Base-by-base conservation (phyloP, 2,329 filamentous ascomycete genomes). In the Macroventuria anomochaeta region DNA sequence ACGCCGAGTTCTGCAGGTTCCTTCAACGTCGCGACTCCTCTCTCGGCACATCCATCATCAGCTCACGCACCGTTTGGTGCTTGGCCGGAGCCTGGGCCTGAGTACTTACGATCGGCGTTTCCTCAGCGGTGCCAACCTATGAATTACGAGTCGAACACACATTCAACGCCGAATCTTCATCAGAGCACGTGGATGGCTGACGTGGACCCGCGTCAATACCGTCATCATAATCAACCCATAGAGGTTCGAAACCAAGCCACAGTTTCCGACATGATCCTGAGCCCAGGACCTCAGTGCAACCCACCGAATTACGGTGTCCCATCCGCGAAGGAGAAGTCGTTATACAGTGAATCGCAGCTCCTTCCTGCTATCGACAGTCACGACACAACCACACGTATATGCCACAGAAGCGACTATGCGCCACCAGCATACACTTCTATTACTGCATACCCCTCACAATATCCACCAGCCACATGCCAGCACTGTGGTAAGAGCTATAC, bases 361-460 rank as follows among this genome's bases (percentile, higher is more conserved):
- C n/a, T n/a, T n/a, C n/a, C n/a, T n/a, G n/a, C n/a, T n/a, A n/a
- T n/a, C n/a, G n/a, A n/a, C n/a, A n/a, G n/a, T n/a, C n/a, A n/a
- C n/a, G n/a, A 25, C 8, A 25, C 23, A 25, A 25, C 23, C 20
- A 7, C 31, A 15, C 25, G n/a, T n/a, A n/a, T n/a, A n/a, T n/a
- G 26, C 6, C 18, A 23, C 5, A 29, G 8, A 20, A 20, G 17
- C 25, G 13, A 33, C 11, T 37, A 53, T 5, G 17, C 18, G 12
- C 44, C 46, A 12, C 46, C 46, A 13, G 46, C 34, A 1, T 50
- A 55, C 15, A 46, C 21, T 21, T 39, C 51, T n/a, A 5, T 48
- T 1, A 11, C 20, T 13, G 13, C 41, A 26, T 20, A 44, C 4
- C n/a, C 11, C 23, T n/a, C 17, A 17, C 34, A 29, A 1, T 43